These are phyloP conservation scores for Paecilomyces fulvus DNA, from an alignment of 2,329 filamentous ascomycete genomes.

Conservation along the genomic window DNA sequence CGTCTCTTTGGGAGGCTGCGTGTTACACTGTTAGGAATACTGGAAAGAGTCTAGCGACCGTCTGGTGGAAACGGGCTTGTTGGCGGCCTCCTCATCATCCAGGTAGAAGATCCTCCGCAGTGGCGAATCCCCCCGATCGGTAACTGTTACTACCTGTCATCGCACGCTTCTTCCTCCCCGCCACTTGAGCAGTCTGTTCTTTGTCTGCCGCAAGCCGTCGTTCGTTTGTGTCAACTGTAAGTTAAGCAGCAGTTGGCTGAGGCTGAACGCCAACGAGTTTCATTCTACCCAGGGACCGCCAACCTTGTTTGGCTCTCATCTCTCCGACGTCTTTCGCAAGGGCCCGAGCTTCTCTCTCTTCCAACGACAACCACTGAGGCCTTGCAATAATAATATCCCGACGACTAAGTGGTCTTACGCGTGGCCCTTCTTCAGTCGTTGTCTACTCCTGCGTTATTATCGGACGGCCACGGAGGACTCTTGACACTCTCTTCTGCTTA, in stretches of 20 bases:
- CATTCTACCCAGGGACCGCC: not conserved
- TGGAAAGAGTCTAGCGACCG: not conserved
- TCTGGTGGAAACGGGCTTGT: not conserved
- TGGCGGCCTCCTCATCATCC: not conserved
- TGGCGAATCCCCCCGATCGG: not conserved
- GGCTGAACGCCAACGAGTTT: not conserved
- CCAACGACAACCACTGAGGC: not conserved
- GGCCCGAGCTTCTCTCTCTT: not conserved
- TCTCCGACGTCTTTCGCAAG: not conserved
- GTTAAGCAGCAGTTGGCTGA: not conserved
- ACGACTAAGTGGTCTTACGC: not conserved
- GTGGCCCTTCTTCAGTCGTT: not conserved
- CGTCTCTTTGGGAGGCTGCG: not conserved
- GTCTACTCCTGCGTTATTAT: not conserved
- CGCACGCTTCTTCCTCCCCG: not conserved
- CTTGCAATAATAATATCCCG: not conserved
- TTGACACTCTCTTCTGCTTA: not conserved
- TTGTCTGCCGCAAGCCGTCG: not conserved
- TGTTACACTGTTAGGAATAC: not conserved
- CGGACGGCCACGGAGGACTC: not conserved
- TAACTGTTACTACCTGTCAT: conserved; percentile 1
- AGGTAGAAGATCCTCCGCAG: not conserved
- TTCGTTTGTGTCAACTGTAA: not conserved
- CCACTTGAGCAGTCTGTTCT: not conserved
- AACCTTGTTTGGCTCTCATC: not conserved